Conservation (phyloP, 441 rosid genomes). For the Melastoma candidum region DNA sequence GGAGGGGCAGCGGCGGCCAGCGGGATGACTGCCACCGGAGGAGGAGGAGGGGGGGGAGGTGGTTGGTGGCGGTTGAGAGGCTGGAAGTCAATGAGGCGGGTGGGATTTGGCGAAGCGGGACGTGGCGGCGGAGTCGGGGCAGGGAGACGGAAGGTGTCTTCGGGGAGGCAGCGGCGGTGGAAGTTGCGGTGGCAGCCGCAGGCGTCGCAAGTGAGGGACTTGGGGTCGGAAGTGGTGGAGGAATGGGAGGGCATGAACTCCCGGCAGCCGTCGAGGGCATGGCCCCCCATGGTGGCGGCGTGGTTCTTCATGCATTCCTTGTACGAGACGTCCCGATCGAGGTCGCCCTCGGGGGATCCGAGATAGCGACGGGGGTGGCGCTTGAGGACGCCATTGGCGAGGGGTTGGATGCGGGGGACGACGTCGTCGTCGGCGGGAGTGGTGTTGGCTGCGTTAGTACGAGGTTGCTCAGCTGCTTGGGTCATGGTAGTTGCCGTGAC, state of each 20-base stretch:
- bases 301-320: constrained; percentile 82
- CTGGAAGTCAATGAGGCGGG: too few species aligned
- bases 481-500: too few species aligned
- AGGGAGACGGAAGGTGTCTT: constrained; percentile 1
- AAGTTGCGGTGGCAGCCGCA: constrained; percentile 77
- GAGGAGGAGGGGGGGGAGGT: too few species aligned
- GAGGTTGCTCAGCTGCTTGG: too few species aligned
- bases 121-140: too few species aligned
- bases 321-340: constrained; percentile 25
- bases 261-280: constrained; percentile 60
- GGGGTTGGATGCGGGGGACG: neutral
- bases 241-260: constrained; percentile 47
- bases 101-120: too few species aligned
- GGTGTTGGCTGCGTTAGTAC: too few species aligned
- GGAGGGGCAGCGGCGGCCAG: too few species aligned
- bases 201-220: constrained; percentile 57
- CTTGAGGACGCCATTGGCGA: constrained; percentile 6
- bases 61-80: too few species aligned
- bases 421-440: too few species aligned
- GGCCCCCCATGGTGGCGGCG: constrained; percentile 57
- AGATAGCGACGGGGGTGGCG: constrained; percentile 4
- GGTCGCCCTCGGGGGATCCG: constrained; percentile 3
- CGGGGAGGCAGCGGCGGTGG: constrained; percentile 38
- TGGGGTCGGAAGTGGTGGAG: constrained; percentile 24
- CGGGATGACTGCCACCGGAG: too few species aligned